These are phyloP conservation scores for Voacanga thouarsii DNA, from an alignment of 257 asterid genomes.

Conservation along the genomic window DNA sequence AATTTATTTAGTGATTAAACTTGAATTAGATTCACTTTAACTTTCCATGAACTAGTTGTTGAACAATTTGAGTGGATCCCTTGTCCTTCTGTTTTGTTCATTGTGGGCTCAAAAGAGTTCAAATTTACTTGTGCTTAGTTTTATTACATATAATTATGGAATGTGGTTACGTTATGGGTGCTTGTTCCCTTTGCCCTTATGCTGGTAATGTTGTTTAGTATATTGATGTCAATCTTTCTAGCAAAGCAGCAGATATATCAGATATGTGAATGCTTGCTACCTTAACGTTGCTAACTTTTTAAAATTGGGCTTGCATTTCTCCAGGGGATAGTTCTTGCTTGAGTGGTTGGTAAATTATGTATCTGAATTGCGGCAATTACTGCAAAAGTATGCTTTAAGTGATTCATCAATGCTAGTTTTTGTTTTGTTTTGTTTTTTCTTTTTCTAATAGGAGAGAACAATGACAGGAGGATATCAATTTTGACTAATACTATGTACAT, in stretches of 20 bases:
- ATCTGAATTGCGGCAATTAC: neutral
- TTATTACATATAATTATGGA: no score
- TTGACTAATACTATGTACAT: neutral
- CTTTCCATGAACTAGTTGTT: no score
- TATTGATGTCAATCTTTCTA: neutral
- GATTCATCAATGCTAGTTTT: no score
- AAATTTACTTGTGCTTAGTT: neutral
- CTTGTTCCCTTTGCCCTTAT: neutral
- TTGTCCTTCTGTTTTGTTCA: neutral
- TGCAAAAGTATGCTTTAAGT: neutral
- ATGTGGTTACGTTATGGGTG: neutral
- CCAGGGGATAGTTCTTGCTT: neutral
- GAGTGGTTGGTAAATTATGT: neutral
- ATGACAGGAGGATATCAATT: neutral
- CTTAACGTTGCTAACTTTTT: no score
- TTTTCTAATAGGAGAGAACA: no score
- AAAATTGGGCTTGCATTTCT: neutral
- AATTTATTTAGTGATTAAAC: no score
- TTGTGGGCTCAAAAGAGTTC: neutral
- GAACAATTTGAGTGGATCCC: no score
- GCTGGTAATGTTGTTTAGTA: no score
- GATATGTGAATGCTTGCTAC: no score
- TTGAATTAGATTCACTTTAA: no score
- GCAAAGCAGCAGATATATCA: neutral
- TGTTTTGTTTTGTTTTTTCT: no score